Evolutionary conservation across 2,329 filamentous ascomycete genomes (phyloP).

Genomic region (Talaromyces piceae): DNA sequence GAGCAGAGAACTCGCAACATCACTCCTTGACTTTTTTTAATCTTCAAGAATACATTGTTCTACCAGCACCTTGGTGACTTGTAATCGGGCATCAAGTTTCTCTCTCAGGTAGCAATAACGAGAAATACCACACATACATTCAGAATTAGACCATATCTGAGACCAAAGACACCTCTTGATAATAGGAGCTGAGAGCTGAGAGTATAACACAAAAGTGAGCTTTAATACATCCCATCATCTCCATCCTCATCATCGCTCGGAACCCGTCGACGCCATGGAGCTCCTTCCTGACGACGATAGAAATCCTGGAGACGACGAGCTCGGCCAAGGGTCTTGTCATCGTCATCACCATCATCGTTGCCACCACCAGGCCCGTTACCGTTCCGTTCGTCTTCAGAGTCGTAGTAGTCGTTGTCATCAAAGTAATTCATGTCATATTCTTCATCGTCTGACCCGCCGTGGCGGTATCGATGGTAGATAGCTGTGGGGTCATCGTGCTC

Average conservation of each 20-base stretch:
- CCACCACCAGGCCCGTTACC: conserved; percentile 16
- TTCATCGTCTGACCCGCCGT: conserved; percentile 37
- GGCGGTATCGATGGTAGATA: conserved; percentile 34
- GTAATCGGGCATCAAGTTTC: too few relatives aligned
- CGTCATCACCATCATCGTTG: conserved; percentile 12
- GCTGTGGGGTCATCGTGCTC: conserved; percentile 34
- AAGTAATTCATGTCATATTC: conserved; percentile 35
- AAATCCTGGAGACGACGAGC: not conserved
- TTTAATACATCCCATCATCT: not conserved
- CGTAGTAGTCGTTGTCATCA: conserved; percentile 19
- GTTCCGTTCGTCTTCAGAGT: conserved; percentile 9
- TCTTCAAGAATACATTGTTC: too few relatives aligned
- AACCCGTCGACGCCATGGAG: not conserved
- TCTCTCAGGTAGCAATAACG: too few relatives aligned
- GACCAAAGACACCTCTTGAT: too few relatives aligned
- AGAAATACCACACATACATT: too few relatives aligned
- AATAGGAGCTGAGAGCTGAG: too few relatives aligned
- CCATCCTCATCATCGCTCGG: not conserved
- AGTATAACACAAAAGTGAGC: not conserved
- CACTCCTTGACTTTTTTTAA: too few relatives aligned
- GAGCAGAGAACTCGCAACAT: too few relatives aligned
- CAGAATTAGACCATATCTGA: too few relatives aligned
- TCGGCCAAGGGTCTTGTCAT: not conserved
- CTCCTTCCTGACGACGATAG: not conserved
- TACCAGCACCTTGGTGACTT: too few relatives aligned